Conservation (phyloP, 257 asterid genomes). For the Solanum microdontum region DNA sequence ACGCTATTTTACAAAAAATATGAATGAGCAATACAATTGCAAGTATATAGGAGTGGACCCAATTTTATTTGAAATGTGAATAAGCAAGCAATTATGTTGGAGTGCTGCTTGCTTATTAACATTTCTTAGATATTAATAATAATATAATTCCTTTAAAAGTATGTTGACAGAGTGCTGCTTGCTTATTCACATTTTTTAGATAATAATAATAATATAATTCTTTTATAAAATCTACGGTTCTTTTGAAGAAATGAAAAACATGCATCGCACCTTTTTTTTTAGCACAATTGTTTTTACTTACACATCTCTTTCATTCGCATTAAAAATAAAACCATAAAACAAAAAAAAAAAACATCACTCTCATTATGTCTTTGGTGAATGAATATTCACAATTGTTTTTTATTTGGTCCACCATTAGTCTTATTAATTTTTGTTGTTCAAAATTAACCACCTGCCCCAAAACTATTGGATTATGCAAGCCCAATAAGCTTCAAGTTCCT, state of each 20-base stretch:
- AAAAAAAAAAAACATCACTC: not conserved
- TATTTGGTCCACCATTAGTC: not conserved
- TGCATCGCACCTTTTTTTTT: not conserved
- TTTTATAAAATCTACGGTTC: not conserved
- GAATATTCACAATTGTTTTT: not conserved
- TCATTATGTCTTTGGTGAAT: not conserved
- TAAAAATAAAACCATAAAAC: not conserved
- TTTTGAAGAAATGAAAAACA: not conserved
- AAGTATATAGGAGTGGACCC: not conserved
- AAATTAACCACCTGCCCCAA: not conserved
- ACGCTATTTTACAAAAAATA: no score
- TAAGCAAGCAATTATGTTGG: not conserved
- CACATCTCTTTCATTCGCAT: not conserved
- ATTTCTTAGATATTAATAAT: no score
- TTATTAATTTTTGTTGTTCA: not conserved
- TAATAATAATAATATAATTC: no score
- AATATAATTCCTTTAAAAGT: no score
- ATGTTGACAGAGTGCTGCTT: not conserved
- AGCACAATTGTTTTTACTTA: not conserved
- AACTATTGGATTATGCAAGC: not conserved
- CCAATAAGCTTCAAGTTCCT: not conserved
- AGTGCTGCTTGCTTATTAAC: not conserved
- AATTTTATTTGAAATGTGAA: no score
- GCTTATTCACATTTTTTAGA: not conserved
- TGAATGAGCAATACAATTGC: no score